Base-by-base conservation (phyloP, 1,139 yeast species). In the Komagataea norvegica region DNA sequence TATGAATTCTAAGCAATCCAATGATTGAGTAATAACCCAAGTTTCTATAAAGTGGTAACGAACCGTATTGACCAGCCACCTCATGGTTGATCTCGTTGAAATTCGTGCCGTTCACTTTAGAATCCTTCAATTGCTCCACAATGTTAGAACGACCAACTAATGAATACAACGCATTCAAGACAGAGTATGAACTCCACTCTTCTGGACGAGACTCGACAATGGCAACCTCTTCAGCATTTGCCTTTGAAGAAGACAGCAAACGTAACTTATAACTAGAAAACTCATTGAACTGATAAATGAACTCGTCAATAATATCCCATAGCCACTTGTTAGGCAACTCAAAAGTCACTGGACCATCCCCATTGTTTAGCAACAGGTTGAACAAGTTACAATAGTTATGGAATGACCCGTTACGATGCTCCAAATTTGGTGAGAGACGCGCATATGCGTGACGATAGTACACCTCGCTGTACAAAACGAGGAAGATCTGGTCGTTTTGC, bases 221-320 rank as follows among this genome's bases (percentile, higher is more conserved):
- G 29, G 51, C 55, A 40, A 65, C 48, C 46, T 67, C 70, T 13
- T 45, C 50, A 10, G 47, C 46, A 25, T 58, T 48, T 31, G 54
- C 53, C 33, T 56, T 55, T 44, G 57, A 59, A 43, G 59, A 52
- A 37, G 62, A 54, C 38, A 49, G 34, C 6, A 57, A 55, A 36
- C 67, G 62, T 34, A 64, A 56, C 43, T 70, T 61, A 57, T 62
- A 68, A 37, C 62, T 54, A 38, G 70, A 60, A 44, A 67, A 69
- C 45, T 63, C 57, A 51, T 68, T 68, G 59, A 65, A 70, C 52
- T 70, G 75, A 49, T 70, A 70, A 48, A 70, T 68, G 53, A 70
- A 70, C 54, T 70, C 75, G 44, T 70, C 75, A 46, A 70, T 61
- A 43, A 70, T 67, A 40, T 70, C 74, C 74, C 74, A 70, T 23